Conservation (phyloP, 1,139 yeast species). For the Yarrowia galli region DNA sequence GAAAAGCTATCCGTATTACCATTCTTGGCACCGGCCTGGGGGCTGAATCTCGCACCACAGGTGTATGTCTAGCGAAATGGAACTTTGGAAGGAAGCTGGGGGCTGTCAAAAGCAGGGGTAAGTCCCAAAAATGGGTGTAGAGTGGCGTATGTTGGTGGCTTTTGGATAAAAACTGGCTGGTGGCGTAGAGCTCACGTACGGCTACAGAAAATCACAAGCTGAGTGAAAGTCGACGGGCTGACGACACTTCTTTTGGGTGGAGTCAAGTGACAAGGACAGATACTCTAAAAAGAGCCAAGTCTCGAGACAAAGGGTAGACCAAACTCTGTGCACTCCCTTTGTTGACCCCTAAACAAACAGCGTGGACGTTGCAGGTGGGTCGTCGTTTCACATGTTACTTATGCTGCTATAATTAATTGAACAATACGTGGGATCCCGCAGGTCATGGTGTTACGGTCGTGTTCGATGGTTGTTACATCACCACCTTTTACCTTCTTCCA, state of each 20-base stretch:
- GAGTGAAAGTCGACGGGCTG: background rate
- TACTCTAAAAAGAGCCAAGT: conserved; percentile 37
- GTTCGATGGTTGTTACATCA: background rate
- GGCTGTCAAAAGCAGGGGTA: background rate
- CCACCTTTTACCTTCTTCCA: background rate
- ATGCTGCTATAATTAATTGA: conserved; percentile 4
- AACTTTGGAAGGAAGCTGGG: conserved; percentile 2
- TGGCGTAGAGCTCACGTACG: too few species aligned
- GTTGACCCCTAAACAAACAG: conserved; percentile 28
- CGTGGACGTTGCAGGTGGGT: conserved; percentile 26
- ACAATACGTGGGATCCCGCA: background rate
- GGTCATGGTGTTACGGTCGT: background rate
- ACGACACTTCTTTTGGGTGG: conserved; percentile 10
- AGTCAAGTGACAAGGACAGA: conserved; percentile 23
- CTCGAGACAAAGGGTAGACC: conserved; percentile 13
- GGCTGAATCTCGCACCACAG: conserved; percentile 34
- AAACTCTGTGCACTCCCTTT: conserved; percentile 27
- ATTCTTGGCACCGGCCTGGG: conserved; percentile 16
- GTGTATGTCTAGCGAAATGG: conserved; percentile 34
- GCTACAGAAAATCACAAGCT: background rate
- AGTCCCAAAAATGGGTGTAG: background rate
- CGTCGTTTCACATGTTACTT: conserved; percentile 33
- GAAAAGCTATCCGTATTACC: conserved; percentile 9
- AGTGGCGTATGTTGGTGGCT: background rate
- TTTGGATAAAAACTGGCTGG: background rate